Base-by-base conservation (phyloP, 805 yeast species). In the Cyberlindnera veronae region DNA sequence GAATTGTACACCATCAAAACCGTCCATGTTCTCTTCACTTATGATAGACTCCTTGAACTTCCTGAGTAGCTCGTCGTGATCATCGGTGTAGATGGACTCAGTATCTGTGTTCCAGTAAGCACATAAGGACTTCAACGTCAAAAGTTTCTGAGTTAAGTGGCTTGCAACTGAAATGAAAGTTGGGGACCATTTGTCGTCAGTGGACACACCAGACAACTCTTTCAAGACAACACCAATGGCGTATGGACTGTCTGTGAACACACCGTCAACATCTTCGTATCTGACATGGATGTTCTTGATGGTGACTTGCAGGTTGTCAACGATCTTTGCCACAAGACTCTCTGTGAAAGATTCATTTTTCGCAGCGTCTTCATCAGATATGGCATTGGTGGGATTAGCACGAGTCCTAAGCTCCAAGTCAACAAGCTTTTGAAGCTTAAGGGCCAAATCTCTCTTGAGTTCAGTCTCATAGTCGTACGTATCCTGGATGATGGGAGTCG, bases 291-390 rank as follows among this genome's bases (percentile, higher is more conserved):
- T 93, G 57, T 87, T 88, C 53, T 81, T 86, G 49, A 93, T 86
- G 2, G 95, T 85, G 11, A 93, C 75, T 61, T 93, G 99, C 38
- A 95, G 66, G 57, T 93, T 93, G 61, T 93, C 98, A 18, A 91
- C 83, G 48, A 93, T 82, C 60, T 95, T 95, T 2, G 96, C 84
- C 6, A 89, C 72, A 44, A 93, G 69, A 32, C 88, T 79, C 52
- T 89, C 96, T 11, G 95, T 81, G 61, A 93, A 93, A 29, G 88
- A 72, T 59, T 88, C 91, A 59, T 81, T 84, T 40, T 78, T 70
- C 9, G 71, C 71, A 20, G 68, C 53, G 32, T 64, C 70, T 19
- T 63, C 67, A 14, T 56, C 53, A 1, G 63, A 52, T 3, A 64
- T 61, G 17, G 59, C 61, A 22, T 60, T 49, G 11, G 63, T 53